These are phyloP conservation scores for Erigeron canadensis DNA, from an alignment of 129 eudicot genomes.

Conservation along the genomic window DNA sequence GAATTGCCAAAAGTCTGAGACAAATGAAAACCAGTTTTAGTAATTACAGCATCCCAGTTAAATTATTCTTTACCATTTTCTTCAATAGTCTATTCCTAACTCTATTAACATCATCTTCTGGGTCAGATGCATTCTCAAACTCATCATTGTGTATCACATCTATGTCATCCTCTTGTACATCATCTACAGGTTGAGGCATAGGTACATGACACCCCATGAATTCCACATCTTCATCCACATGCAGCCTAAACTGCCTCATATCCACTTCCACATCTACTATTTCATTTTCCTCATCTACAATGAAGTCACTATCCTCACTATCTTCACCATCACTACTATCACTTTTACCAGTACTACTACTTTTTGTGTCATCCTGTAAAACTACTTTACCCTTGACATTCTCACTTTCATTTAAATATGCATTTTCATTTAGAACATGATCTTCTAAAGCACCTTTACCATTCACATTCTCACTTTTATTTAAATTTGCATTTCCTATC, in stretches of 20 bases:
- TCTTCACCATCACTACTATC: background rate
- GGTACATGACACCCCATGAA: background rate
- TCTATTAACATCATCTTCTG: background rate
- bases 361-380: too few relatives aligned
- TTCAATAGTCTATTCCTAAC: background rate
- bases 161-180: background rate
- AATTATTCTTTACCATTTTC: background rate
- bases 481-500: too few relatives aligned
- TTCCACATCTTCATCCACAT: background rate
- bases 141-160: background rate
- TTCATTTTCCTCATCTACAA: background rate
- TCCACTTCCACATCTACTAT: background rate
- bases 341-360: too few relatives aligned
- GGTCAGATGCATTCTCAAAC: background rate
- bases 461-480: too few relatives aligned
- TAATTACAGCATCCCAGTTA: background rate
- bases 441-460: too few relatives aligned
- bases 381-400: too few relatives aligned
- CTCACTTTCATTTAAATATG: too few relatives aligned
- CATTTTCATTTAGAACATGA: too few relatives aligned
- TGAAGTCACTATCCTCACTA: background rate
- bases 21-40: background rate
- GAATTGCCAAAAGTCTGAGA: background rate
- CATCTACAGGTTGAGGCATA: background rate
- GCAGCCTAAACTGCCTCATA: too few relatives aligned